These are phyloP conservation scores for Aurifilum marmelostoma DNA, from an alignment of 2,329 filamentous ascomycete species.

Conservation along the genomic window DNA sequence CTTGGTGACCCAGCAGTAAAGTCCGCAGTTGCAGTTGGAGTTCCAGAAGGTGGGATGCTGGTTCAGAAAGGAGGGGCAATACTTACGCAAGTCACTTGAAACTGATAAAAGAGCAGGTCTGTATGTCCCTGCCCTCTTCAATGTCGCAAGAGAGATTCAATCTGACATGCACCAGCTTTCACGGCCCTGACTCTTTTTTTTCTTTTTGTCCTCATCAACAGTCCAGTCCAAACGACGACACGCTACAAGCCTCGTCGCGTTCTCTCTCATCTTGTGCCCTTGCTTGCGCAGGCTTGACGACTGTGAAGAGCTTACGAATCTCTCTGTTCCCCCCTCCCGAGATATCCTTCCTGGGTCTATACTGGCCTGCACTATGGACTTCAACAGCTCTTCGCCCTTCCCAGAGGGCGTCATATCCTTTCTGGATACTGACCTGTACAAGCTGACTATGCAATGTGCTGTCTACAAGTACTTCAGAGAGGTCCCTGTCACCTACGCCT, in stretches of 20 bases:
- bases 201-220: background rate
- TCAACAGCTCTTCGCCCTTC: slow-evolving; percentile 67
- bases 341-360: background rate
- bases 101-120: background rate
- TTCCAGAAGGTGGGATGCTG: slow-evolving; percentile 6
- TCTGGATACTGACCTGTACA: slow-evolving; percentile 86
- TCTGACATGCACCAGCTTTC: background rate
- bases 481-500: slow-evolving; percentile 83
- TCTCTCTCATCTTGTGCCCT: background rate
- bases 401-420: slow-evolving; percentile 82
- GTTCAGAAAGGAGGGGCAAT: slow-evolving; percentile 14
- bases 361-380: slow-evolving; percentile 55
- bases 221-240: too few species aligned
- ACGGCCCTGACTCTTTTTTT: background rate
- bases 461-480: slow-evolving; percentile 90
- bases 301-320: slow-evolving; percentile 12
- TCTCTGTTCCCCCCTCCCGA: background rate
- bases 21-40: slow-evolving; percentile 3
- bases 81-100: background rate
- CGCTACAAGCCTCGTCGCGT: background rate
- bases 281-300: background rate
- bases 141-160: background rate
- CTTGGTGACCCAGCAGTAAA: background rate
- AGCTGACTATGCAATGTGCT: slow-evolving; percentile 98
- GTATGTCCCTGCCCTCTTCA: background rate